These are phyloP conservation scores for Solanum piurae DNA, from an alignment of 257 asterid species.

Conservation along the genomic window DNA sequence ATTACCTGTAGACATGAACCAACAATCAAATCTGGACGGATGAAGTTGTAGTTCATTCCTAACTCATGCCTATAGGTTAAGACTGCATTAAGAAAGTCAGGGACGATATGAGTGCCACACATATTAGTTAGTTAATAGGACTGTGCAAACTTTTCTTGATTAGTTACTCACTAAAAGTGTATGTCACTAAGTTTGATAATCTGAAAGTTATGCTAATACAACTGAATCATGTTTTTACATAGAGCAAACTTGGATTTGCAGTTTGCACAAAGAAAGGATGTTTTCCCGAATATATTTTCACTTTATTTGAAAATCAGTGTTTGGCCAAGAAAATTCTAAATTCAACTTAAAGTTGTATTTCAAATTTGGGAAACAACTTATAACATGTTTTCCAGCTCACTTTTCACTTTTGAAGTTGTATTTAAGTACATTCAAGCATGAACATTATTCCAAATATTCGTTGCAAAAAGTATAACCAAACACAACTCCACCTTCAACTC, in stretches of 20 bases:
- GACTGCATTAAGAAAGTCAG: slow-evolving; percentile 26
- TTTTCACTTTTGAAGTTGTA: neutral
- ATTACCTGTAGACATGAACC: slow-evolving; percentile 95
- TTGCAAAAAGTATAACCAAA: neutral
- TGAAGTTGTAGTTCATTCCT: slow-evolving; percentile 91
- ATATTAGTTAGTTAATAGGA: neutral
- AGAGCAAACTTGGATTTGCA: neutral
- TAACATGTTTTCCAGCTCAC: neutral
- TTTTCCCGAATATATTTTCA: neutral
- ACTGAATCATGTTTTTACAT: neutral
- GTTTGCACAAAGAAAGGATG: neutral
- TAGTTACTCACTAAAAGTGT: neutral
- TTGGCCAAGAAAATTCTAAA: neutral
- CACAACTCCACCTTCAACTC: neutral
- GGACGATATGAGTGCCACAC: neutral
- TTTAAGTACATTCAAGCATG: neutral
- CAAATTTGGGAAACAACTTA: neutral
- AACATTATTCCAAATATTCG: neutral
- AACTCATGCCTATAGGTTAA: slow-evolving; percentile 89
- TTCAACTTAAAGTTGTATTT: no score
- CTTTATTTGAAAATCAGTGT: neutral
- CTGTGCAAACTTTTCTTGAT: neutral
- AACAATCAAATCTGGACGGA: slow-evolving; percentile 87
- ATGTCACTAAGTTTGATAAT: neutral
- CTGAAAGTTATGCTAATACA: neutral